Evolutionary conservation across 148 eudicot species (phyloP).

Genomic region (Amaranthus palmeri): DNA sequence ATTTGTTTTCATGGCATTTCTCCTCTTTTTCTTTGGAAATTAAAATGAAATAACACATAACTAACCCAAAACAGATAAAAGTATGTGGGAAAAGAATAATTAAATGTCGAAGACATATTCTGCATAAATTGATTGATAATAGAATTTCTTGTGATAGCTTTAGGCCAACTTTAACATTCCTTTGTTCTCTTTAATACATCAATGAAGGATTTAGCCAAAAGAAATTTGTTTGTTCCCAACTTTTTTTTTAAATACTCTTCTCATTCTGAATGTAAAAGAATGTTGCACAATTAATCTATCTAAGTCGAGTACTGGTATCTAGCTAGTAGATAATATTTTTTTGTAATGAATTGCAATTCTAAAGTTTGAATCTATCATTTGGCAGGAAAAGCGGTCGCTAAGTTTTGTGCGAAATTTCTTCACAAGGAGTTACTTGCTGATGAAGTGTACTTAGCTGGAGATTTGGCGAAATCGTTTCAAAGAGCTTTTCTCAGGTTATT

Average conservation of each 20-base stretch:
- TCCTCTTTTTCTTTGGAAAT: no score
- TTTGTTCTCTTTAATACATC: background rate
- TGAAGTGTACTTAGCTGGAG: conserved; percentile 55
- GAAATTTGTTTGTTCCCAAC: background rate
- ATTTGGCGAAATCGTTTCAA: conserved; percentile 43
- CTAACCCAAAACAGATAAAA: background rate
- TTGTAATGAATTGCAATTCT: background rate
- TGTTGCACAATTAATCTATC: background rate
- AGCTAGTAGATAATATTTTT: background rate
- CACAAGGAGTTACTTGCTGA: conserved; percentile 62
- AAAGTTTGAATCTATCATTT: conserved; percentile 13
- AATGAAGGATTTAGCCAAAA: background rate
- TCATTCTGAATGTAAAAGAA: background rate
- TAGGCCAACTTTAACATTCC: background rate
- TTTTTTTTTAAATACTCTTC: background rate
- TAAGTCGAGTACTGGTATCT: background rate
- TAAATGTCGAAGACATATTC: no score
- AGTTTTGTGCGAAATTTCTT: conserved; percentile 76
- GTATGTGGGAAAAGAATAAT: background rate
- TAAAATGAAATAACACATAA: background rate
- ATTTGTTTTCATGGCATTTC: no score
- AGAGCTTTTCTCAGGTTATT: conserved; percentile 63
- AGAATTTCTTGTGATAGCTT: background rate
- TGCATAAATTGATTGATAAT: no score
- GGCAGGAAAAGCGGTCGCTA: conserved; percentile 71